phyloP scores from a whole-genome alignment of 306 rosid genomes.

The Sesbania bispinosa region DNA sequence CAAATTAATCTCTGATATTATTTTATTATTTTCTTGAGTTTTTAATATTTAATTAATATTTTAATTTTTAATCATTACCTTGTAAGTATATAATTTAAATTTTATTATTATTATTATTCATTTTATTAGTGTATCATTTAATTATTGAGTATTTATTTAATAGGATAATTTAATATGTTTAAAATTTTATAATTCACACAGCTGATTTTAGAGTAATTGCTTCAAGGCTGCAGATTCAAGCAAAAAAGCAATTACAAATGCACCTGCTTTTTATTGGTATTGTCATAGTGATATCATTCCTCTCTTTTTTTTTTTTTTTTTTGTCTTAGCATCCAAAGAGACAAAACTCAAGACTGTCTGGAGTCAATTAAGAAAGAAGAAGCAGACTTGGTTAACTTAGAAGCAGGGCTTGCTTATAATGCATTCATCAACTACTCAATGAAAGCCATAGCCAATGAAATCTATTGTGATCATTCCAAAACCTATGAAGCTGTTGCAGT shows the following conservation, averaged over 20 bases:
- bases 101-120: too few relatives aligned
- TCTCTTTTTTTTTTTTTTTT: neutral
- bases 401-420: constrained; percentile 32
- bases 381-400: constrained; percentile 30
- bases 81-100: too few relatives aligned
- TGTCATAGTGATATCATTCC: neutral
- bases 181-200: too few relatives aligned
- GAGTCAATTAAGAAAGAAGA: constrained; percentile 32
- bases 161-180: too few relatives aligned
- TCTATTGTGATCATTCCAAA: constrained; percentile 28
- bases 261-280: neutral
- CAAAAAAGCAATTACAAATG: neutral
- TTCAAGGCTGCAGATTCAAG: neutral
- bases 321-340: constrained; percentile 20
- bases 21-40: too few relatives aligned
- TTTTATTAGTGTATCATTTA: too few relatives aligned
- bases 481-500: constrained; percentile 34
- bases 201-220: neutral
- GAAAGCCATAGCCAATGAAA: constrained; percentile 40
- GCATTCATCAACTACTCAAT: constrained; percentile 35
- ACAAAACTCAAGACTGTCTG: constrained; percentile 27
- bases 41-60: too few relatives aligned
- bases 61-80: too few relatives aligned
- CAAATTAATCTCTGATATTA: too few relatives aligned
- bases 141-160: too few relatives aligned